A percentile compares a stretch with the other conserved stretches of the same genome.
Evolutionary conservation across 179 eudicot genomes (phyloP).

Genomic region (Beta corolliflora): DNA sequence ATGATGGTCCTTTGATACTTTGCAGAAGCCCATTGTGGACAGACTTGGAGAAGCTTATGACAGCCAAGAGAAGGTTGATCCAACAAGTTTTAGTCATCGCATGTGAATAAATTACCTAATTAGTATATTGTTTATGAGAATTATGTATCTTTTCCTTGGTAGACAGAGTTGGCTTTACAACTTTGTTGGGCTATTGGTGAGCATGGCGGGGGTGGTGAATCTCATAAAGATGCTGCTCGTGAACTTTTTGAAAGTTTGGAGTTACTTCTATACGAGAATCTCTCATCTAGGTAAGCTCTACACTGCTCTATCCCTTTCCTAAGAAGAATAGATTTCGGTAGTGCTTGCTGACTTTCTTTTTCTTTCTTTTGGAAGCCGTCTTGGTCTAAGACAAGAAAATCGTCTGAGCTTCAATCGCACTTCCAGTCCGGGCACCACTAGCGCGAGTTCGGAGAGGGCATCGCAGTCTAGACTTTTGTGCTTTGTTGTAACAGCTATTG

Average conservation of each 20-base stretch:
- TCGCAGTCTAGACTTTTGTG: conserved; percentile 89
- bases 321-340: neutral
- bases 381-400: conserved; percentile 69
- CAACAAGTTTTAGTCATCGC: neutral
- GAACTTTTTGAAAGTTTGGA: conserved; percentile 98
- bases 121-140: neutral
- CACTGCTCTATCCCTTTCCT: neutral
- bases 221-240: conserved; percentile 94
- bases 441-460: conserved; percentile 54
- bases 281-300: conserved; percentile 74
- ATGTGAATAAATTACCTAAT: neutral
- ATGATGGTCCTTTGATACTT: conserved; percentile 22
- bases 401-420: conserved; percentile 47
- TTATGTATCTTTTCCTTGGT: conserved; percentile 22
- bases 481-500: conserved; percentile 96
- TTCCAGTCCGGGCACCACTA: conserved; percentile 47
- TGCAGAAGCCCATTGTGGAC: conserved; percentile 96
- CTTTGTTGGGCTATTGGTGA: conserved; percentile 99
- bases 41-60: conserved; percentile 99
- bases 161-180: conserved; percentile 95
- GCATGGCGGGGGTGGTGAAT: conserved; percentile 95
- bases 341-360: conserved; percentile 30
- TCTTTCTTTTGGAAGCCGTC: conserved; percentile 52
- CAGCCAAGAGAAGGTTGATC: conserved; percentile 76
- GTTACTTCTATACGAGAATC: conserved; percentile 88